phyloP scores from a whole-genome alignment of 805 yeast genomes.

The Kazachstania viticola region DNA sequence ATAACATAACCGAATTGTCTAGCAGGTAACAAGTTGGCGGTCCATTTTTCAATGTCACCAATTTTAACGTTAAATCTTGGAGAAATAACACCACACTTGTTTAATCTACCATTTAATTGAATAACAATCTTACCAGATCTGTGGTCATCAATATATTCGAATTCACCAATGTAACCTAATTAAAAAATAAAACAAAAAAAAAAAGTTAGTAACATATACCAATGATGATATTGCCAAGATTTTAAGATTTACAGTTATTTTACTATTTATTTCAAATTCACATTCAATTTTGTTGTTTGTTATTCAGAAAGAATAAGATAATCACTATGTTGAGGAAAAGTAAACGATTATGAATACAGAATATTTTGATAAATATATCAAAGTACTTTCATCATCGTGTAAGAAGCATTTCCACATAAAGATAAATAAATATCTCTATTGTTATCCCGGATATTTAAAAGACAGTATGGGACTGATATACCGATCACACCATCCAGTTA shows the following conservation, averaged over 20 bases:
- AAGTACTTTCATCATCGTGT: slow-evolving; percentile 39
- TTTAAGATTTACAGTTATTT: neutral
- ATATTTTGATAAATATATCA: neutral
- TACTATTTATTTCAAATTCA: slow-evolving; percentile 1
- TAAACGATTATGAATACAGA: slow-evolving; percentile 40
- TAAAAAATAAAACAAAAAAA: neutral
- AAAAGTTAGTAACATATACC: neutral
- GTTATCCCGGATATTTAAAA: slow-evolving; percentile 93
- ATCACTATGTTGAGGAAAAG: slow-evolving; percentile 48
- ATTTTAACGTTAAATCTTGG: slow-evolving; percentile 97
- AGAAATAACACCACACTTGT: slow-evolving; percentile 97
- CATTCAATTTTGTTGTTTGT: too few relatives aligned
- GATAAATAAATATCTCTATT: too few relatives aligned
- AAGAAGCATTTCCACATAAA: slow-evolving; percentile 50
- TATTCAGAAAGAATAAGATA: neutral
- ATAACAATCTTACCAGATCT: slow-evolving; percentile 96
- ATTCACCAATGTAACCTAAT: slow-evolving; percentile 81
- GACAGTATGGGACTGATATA: slow-evolving; percentile 80
- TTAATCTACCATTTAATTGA: slow-evolving; percentile 92
- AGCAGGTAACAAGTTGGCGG: slow-evolving; percentile 93
- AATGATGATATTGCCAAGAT: neutral
- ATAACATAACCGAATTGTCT: slow-evolving; percentile 98
- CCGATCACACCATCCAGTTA: slow-evolving; percentile 96
- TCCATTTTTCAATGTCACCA: slow-evolving; percentile 94
- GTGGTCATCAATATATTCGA: slow-evolving; percentile 97